phyloP scores from a whole-genome alignment of 2,329 filamentous ascomycete species.

The Neonectria faginata region DNA sequence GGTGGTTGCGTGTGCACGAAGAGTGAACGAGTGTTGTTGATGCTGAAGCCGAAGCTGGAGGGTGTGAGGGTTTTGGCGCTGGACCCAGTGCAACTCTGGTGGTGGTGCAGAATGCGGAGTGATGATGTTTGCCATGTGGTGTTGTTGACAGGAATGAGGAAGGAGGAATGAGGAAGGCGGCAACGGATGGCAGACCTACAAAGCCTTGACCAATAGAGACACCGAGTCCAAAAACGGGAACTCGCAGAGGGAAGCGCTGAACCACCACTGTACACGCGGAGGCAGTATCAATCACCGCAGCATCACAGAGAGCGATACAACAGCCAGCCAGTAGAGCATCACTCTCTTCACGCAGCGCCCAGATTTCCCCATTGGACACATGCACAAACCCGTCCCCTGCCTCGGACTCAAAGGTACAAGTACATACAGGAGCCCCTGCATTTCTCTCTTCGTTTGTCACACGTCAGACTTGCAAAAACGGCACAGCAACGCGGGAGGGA shows the following conservation, averaged over 20 bases:
- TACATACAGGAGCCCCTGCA: not conserved
- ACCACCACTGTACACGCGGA: too few relatives aligned
- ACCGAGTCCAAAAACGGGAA: slow-evolving; percentile 4
- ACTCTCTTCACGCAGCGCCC: not conserved
- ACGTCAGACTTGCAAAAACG: not conserved
- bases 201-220: slow-evolving; percentile 2
- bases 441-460: not conserved
- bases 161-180: slow-evolving; percentile 14
- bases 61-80: not conserved
- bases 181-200: slow-evolving; percentile 3
- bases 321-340: not conserved
- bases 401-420: not conserved
- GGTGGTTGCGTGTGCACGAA: too few relatives aligned
- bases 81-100: not conserved
- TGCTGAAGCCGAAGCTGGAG: not conserved
- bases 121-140: slow-evolving; percentile 1
- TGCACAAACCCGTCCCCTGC: not conserved
- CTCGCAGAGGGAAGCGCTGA: not conserved
- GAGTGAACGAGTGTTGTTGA: not conserved
- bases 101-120: slow-evolving; percentile 10
- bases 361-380: not conserved
- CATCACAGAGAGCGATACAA: not conserved
- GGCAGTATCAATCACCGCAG: not conserved
- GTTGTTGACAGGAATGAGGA: not conserved
- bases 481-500: slow-evolving; percentile 18